Base-by-base conservation (phyloP, 1,139 yeast genomes). In the Diutina ranongensis region DNA sequence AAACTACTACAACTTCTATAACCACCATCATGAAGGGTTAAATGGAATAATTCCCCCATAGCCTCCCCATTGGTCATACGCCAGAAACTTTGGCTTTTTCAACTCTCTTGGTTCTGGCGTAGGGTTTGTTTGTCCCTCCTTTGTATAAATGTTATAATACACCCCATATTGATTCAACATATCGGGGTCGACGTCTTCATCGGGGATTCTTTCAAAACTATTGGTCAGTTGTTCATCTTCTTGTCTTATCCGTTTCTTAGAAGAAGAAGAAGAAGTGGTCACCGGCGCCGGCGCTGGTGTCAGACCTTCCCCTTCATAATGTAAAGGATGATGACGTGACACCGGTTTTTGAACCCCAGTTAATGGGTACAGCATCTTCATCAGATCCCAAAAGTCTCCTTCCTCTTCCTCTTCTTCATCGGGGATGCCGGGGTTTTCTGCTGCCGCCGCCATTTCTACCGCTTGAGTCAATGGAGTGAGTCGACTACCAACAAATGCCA, bases 331-430 rank as follows among this genome's bases (percentile, higher is more conserved):
- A 35, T 28, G 35, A 10, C 19, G 27, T 8, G 44, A 40, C n/a
- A 40, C 27, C 7, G 44, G 44, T 25, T 28, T 20, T 13, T 28
- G 35, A 21, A 16, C 27, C 21, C 32, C 42, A 9, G 42, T 16
- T 8, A 27, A 16, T 10, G 42, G 42, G 25, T 27, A 19, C 44
- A 28, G 25, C 35, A 19, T 27, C 18, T 15, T 12, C 44, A 82
- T 71, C 1, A 79, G 75, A 52, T 81, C 87, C 84, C 86, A 80
- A 55, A 80, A 81, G 57, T 80, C 87, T 33, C 75, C 54, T 16
- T 78, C 86, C 48, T 64, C 68, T 47, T 67, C 51, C 20, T 25
- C 44, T 9, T 44, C 61, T 33, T 57, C 57, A 45, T 49, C 4
- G 45, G 49, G 35, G 28, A 35, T 13, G 7, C 22, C 40, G 15